These are phyloP conservation scores for Vitis rupestris DNA, from an alignment of 164 flowering plant species.

Conservation along the genomic window DNA sequence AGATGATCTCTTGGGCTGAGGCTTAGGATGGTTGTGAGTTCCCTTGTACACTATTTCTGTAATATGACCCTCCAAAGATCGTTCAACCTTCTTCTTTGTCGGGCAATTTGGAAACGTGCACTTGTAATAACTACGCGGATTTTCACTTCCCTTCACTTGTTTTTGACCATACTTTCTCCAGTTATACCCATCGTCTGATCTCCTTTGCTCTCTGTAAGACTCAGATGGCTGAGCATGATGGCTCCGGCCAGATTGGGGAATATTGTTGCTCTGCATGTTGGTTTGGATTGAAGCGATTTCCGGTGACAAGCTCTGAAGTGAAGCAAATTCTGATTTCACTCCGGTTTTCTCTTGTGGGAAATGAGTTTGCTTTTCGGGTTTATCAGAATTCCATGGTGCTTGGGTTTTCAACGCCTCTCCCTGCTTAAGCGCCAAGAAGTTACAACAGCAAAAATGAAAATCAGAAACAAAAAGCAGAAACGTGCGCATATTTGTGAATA, in stretches of 20 bases:
- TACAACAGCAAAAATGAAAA: background rate
- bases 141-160: slow-evolving; percentile 82
- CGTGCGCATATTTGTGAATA: too few relatives aligned
- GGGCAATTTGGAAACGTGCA: slow-evolving; percentile 76
- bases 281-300: slow-evolving; percentile 20
- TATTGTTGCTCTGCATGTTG: slow-evolving; percentile 15
- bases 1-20: slow-evolving; percentile 57
- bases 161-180: slow-evolving; percentile 95
- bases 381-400: slow-evolving; percentile 37
- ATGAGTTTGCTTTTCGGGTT: slow-evolving; percentile 27
- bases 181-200: slow-evolving; percentile 78
- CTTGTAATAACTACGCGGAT: slow-evolving; percentile 82
- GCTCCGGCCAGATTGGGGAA: slow-evolving; percentile 18
- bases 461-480: too few relatives aligned
- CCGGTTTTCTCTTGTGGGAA: slow-evolving; percentile 13
- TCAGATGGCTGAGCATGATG: slow-evolving; percentile 38
- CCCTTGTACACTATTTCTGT: slow-evolving; percentile 91
- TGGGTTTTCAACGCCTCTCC: slow-evolving; percentile 26
- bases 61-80: slow-evolving; percentile 70
- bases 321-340: slow-evolving; percentile 35
- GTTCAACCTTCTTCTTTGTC: slow-evolving; percentile 81
- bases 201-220: slow-evolving; percentile 46
- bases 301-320: slow-evolving; percentile 23
- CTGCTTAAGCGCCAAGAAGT: slow-evolving; percentile 17
- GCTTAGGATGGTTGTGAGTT: slow-evolving; percentile 79